phyloP scores from a whole-genome alignment of 805 yeast genomes.

The Clavispora asparagi region DNA sequence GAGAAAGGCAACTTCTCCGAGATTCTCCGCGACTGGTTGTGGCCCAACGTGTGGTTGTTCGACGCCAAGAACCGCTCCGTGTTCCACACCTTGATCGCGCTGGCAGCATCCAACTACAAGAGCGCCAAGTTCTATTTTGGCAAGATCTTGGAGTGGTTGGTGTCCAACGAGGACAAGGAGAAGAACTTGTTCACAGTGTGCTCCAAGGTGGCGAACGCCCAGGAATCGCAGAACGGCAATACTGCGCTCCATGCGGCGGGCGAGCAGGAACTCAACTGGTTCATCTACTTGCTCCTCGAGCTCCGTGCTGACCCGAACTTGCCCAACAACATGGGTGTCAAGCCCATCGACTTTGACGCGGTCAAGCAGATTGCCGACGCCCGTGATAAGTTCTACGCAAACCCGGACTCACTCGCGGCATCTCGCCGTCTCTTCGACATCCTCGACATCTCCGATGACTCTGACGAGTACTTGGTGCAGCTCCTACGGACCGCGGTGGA shows the following conservation, averaged over 20 bases:
- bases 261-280: conserved; percentile 35
- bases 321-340: conserved; percentile 79
- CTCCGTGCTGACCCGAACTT: conserved; percentile 51
- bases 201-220: conserved; percentile 25
- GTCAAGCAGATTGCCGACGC: conserved; percentile 33
- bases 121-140: conserved; percentile 30
- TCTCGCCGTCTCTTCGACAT: conserved; percentile 7
- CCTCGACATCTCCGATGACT: conserved; percentile 10
- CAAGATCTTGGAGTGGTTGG: conserved; percentile 31
- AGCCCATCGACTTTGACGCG: conserved; percentile 83
- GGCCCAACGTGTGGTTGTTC: conserved; percentile 48
- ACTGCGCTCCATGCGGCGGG: conserved; percentile 39
- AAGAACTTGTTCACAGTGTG: conserved; percentile 11
- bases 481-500: conserved; percentile 31
- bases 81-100: conserved; percentile 76
- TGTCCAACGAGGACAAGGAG: conserved; percentile 17
- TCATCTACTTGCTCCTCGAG: conserved; percentile 28
- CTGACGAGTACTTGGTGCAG: conserved; percentile 26
- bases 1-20: conserved; percentile 72
- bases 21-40: conserved; percentile 58
- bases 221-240: conserved; percentile 32
- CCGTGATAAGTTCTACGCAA: conserved; percentile 10
- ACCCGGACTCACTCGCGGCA: conserved; percentile 7
- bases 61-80: conserved; percentile 72
- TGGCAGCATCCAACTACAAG: conserved; percentile 25